phyloP scores from a whole-genome alignment of 148 eudicot species.

The Rhododendron griersonianum region DNA sequence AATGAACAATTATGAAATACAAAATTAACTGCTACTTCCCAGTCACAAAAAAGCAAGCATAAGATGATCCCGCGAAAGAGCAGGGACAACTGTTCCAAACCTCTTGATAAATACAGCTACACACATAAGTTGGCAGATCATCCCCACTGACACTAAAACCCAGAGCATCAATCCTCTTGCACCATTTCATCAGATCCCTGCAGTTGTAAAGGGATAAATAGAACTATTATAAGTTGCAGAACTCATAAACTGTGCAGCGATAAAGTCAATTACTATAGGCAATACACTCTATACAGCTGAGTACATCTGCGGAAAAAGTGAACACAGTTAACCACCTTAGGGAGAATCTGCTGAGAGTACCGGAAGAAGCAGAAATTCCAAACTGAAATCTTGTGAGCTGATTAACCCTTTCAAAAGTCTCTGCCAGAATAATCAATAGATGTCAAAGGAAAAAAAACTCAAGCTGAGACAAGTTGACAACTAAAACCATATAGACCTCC shows the following conservation, averaged over 20 bases:
- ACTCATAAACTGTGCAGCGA: neutral
- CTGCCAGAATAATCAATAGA: slow-evolving; percentile 30
- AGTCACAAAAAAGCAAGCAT: neutral
- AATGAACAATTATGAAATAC: slow-evolving; percentile 11
- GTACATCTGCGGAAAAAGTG: neutral
- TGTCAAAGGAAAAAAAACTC: neutral
- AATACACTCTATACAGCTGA: neutral
- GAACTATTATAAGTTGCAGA: neutral
- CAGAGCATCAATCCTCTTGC: slow-evolving; percentile 71
- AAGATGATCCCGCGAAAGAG: neutral
- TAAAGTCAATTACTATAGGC: neutral
- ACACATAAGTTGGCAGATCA: slow-evolving; percentile 37
- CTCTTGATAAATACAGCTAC: slow-evolving; percentile 64
- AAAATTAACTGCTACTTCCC: neutral
- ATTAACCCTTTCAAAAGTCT: slow-evolving; percentile 59
- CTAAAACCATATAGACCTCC: neutral
- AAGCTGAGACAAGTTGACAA: neutral
- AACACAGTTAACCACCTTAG: slow-evolving; percentile 39
- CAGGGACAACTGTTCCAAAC: slow-evolving; percentile 27
- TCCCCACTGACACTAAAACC: slow-evolving; percentile 39
- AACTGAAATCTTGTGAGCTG: slow-evolving; percentile 30
- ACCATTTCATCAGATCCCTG: slow-evolving; percentile 90
- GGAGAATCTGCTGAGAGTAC: slow-evolving; percentile 55
- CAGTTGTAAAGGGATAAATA: neutral
- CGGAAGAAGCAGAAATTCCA: slow-evolving; percentile 28